phyloP scores from a whole-genome alignment of 192 early-diverging fungal species.

The Coemansia sp. region DNA sequence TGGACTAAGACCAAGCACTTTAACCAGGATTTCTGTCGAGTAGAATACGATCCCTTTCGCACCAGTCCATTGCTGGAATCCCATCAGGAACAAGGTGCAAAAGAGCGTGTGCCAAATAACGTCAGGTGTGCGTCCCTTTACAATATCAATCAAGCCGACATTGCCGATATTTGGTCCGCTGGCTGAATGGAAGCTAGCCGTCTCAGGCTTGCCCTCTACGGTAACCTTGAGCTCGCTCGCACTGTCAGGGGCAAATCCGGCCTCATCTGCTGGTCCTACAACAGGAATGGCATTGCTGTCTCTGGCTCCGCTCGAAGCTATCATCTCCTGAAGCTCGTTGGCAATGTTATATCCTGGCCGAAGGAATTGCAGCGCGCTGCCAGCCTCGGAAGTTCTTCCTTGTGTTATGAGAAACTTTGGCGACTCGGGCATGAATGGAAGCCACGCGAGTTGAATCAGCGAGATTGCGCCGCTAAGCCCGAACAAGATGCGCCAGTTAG shows the following conservation, averaged over 20 bases:
- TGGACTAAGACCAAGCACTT: slow-evolving; percentile 56
- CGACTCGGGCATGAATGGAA: slow-evolving; percentile 75
- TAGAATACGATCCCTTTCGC: slow-evolving; percentile 85
- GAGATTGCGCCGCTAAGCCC: slow-evolving; percentile 62
- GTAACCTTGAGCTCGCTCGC: slow-evolving; percentile 7
- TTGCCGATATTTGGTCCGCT: neutral
- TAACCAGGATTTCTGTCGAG: slow-evolving; percentile 72
- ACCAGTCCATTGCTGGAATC: slow-evolving; percentile 80
- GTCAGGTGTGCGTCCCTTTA: slow-evolving; percentile 51
- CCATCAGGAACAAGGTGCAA: slow-evolving; percentile 67
- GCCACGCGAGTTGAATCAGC: slow-evolving; percentile 51
- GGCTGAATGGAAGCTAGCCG: neutral
- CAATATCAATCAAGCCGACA: slow-evolving; percentile 26
- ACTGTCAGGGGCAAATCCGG: slow-evolving; percentile 9
- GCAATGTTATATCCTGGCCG: slow-evolving; percentile 56
- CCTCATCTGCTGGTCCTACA: neutral
- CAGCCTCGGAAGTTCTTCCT: slow-evolving; percentile 58
- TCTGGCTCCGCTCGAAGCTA: slow-evolving; percentile 13
- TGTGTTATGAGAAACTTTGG: slow-evolving; percentile 65
- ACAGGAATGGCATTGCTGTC: neutral
- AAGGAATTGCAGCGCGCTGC: slow-evolving; percentile 53
- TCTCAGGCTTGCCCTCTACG: neutral
- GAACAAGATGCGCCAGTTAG: slow-evolving; percentile 73
- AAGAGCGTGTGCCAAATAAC: slow-evolving; percentile 63
- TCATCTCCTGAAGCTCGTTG: slow-evolving; percentile 60